phyloP scores from a whole-genome alignment of 305 asterid species.

The Rubia tinctorum region DNA sequence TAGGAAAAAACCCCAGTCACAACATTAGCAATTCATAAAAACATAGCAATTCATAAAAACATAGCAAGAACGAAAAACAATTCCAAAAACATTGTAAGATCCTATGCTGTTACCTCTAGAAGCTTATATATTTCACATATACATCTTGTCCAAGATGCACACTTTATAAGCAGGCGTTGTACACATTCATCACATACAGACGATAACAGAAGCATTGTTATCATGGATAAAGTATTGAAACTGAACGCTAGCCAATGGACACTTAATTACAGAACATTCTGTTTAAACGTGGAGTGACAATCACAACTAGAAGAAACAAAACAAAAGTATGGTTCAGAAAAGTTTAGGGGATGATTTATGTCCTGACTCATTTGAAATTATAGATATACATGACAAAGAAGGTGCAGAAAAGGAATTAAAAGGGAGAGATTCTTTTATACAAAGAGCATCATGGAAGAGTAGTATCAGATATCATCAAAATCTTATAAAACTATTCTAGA shows the following conservation, averaged over 20 bases:
- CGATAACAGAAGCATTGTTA: neutral
- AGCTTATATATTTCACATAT: neutral
- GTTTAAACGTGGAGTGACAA: neutral
- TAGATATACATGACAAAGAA: neutral
- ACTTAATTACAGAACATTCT: neutral
- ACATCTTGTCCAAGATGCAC: neutral
- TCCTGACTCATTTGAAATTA: neutral
- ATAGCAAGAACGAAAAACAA: neutral
- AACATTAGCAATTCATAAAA: neutral
- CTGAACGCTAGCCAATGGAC: neutral
- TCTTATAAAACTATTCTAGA: too few species aligned
- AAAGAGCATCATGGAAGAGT: neutral
- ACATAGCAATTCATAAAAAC: too few species aligned
- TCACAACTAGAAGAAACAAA: neutral
- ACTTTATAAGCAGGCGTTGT: neutral
- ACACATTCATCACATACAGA: neutral
- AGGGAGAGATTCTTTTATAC: neutral
- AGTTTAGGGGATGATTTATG: neutral
- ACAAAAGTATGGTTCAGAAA: neutral
- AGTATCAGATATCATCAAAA: too few species aligned
- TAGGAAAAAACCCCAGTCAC: neutral
- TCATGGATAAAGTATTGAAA: neutral
- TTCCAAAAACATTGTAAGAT: neutral
- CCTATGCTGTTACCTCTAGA: neutral
- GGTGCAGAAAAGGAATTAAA: neutral